These are phyloP conservation scores for Populus davidiana DNA, from an alignment of 345 rosid genomes.

Conservation along the genomic window DNA sequence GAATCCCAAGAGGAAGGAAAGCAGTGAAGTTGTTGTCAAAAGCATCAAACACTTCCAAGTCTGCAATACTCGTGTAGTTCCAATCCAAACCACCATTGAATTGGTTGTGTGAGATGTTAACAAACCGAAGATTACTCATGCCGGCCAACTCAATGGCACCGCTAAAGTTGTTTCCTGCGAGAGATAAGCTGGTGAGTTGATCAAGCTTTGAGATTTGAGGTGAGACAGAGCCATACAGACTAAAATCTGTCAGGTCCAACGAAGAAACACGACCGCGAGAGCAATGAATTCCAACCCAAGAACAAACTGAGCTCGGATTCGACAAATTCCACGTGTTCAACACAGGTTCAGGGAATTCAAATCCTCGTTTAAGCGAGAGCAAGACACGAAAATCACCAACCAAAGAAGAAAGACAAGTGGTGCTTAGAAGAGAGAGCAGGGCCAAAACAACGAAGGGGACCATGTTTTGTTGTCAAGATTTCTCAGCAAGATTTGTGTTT, in stretches of 20 bases:
- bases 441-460: conserved; percentile 46
- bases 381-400: conserved; percentile 45
- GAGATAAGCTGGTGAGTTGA: conserved; percentile 46
- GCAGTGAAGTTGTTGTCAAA: conserved; percentile 81
- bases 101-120: conserved; percentile 71
- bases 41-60: conserved; percentile 59
- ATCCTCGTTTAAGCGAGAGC: conserved; percentile 44
- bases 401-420: conserved; percentile 35
- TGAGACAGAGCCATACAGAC: conserved; percentile 47
- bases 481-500: conserved; percentile 30
- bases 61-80: conserved; percentile 46
- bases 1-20: conserved; percentile 49
- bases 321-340: conserved; percentile 50
- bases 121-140: conserved; percentile 41
- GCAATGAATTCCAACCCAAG: conserved; percentile 57
- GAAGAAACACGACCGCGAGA: conserved; percentile 44
- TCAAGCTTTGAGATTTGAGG: conserved; percentile 43
- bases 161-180: conserved; percentile 58
- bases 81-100: conserved; percentile 57
- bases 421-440: conserved; percentile 31
- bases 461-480: conserved; percentile 34
- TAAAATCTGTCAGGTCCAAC: conserved; percentile 53
- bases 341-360: conserved; percentile 45
- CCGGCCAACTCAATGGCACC: conserved; percentile 30
- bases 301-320: conserved; percentile 51